These are phyloP conservation scores for Ochromonas danica DNA, from an alignment of 108 stramenopile species.

Conservation along the genomic window DNA sequence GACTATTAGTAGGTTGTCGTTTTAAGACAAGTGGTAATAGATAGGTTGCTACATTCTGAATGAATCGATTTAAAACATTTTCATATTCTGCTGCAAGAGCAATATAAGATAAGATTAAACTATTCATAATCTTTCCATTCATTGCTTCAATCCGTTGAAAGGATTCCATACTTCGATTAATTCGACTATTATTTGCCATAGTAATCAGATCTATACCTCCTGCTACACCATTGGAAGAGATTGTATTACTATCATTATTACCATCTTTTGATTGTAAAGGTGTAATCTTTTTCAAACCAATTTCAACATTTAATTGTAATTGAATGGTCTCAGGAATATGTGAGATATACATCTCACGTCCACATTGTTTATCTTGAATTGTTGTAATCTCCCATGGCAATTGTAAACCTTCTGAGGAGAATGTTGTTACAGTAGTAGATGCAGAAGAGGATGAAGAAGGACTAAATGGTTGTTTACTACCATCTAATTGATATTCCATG, in stretches of 20 bases:
- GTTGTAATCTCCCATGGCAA: slow-evolving; percentile 10
- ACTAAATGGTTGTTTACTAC: background rate
- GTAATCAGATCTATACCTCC: background rate
- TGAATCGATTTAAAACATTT: background rate
- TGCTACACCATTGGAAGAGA: background rate
- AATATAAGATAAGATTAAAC: background rate
- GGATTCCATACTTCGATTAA: background rate
- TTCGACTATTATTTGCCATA: background rate
- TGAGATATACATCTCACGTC: background rate
- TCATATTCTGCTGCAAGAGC: slow-evolving; percentile 11
- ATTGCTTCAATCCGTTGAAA: background rate
- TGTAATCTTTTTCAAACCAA: slow-evolving; percentile 17
- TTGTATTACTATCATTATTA: background rate
- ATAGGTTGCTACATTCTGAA: background rate
- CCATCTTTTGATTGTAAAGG: background rate
- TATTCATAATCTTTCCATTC: background rate
- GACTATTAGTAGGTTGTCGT: background rate
- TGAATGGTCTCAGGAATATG: slow-evolving; percentile 19
- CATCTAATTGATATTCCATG: background rate
- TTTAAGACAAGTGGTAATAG: background rate
- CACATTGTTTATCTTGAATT: background rate
- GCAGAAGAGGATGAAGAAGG: background rate
- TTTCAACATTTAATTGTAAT: background rate
- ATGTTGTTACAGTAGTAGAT: background rate
- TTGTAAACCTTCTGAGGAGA: background rate